Conservation (phyloP, 805 yeast species). For the Suhomyces sp. region DNA sequence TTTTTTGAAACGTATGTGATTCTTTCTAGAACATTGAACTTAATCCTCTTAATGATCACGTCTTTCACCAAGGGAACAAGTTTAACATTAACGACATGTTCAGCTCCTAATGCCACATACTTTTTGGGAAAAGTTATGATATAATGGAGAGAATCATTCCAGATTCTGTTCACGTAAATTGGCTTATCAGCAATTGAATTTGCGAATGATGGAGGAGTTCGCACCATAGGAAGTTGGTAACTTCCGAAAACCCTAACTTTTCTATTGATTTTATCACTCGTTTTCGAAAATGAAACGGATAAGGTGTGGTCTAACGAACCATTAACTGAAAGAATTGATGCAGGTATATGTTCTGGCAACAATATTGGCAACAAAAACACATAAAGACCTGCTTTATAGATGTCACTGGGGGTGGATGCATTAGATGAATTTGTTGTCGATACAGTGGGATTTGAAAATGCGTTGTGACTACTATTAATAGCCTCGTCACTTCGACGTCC, state of each 20-base stretch:
- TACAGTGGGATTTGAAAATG: too few species aligned
- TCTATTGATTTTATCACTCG: conserved; percentile 35
- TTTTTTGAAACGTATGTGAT: conserved; percentile 62
- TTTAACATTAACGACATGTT: conserved; percentile 60
- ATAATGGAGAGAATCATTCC: conserved; percentile 72
- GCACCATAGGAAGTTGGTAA: conserved; percentile 46
- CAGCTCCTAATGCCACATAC: conserved; percentile 62
- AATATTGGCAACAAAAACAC: conserved; percentile 63
- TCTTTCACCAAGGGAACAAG: conserved; percentile 65
- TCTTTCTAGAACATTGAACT: conserved; percentile 65
- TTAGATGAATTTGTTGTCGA: not conserved
- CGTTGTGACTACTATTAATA: too few species aligned
- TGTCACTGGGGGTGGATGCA: conserved; percentile 7
- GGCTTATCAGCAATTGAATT: conserved; percentile 67
- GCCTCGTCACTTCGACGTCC: too few species aligned
- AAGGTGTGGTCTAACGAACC: conserved; percentile 48
- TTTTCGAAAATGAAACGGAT: conserved; percentile 38
- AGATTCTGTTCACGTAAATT: conserved; percentile 68
- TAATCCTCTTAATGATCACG: conserved; percentile 59
- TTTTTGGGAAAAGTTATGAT: conserved; percentile 71
- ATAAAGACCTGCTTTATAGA: conserved; percentile 64
- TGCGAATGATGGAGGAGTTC: conserved; percentile 58
- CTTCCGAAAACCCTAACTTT: conserved; percentile 31
- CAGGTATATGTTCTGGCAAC: conserved; percentile 63
- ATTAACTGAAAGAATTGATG: conserved; percentile 52